Percentiles rank a stretch among this genome's conserved stretches.
phyloP scores from a whole-genome alignment of 345 rosid genomes.

The Eucalyptus victrix region DNA sequence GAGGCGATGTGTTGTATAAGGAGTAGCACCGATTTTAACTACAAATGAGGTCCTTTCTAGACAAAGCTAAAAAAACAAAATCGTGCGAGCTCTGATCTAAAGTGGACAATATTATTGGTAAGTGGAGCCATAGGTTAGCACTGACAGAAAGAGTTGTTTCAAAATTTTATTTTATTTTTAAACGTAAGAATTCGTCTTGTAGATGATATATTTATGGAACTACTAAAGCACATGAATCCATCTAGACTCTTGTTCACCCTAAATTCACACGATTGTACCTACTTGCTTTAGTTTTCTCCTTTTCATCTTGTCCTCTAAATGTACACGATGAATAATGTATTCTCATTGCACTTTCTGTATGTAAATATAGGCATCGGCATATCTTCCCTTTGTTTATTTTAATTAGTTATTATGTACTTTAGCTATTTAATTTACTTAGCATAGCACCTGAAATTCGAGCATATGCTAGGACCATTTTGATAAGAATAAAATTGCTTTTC shows the following conservation, averaged over 20 bases:
- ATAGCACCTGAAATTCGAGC: neutral
- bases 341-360: neutral
- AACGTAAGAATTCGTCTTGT: neutral
- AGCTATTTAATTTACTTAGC: neutral
- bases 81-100: rapidly evolving
- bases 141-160: too few relatives aligned
- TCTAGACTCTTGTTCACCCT: neutral
- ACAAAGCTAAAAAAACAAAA: too few relatives aligned
- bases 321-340: neutral
- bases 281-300: neutral
- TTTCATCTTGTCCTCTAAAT: neutral
- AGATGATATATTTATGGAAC: neutral
- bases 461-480: neutral
- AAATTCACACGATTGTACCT: neutral
- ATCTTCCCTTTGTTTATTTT: neutral
- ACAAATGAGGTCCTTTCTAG: too few relatives aligned
- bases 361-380: neutral
- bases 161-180: too few relatives aligned
- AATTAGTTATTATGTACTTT: neutral
- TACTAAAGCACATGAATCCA: neutral
- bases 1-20: too few relatives aligned
- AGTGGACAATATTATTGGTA: too few relatives aligned
- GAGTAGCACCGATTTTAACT: too few relatives aligned
- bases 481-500: neutral
- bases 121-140: too few relatives aligned